phyloP scores from a whole-genome alignment of 2,329 filamentous ascomycete genomes.

The Sporothrix sp. region DNA sequence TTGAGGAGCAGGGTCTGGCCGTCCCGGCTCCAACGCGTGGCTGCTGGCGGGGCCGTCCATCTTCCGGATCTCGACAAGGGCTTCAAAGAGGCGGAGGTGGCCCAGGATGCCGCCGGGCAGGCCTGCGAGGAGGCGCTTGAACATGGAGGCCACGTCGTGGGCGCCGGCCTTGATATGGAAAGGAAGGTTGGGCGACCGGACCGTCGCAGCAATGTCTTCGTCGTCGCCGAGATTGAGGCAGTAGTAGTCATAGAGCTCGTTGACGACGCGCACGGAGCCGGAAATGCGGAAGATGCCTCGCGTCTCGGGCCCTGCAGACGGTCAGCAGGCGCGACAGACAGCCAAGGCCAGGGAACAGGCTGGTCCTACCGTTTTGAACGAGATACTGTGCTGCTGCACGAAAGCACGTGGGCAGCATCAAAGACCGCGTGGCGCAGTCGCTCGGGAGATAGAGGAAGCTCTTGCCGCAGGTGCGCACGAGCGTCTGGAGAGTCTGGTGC shows the following conservation, averaged over 20 bases:
- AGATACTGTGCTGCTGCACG: slow-evolving; percentile 57
- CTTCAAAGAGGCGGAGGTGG: slow-evolving; percentile 50
- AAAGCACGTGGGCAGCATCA: slow-evolving; percentile 55
- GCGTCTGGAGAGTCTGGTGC: slow-evolving; percentile 43
- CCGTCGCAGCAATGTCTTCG: slow-evolving; percentile 43
- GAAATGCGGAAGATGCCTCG: slow-evolving; percentile 55
- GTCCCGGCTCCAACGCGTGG: slow-evolving; percentile 31
- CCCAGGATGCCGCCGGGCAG: slow-evolving; percentile 58
- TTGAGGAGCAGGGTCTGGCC: slow-evolving; percentile 44
- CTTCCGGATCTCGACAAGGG: slow-evolving; percentile 50
- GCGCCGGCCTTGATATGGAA: slow-evolving; percentile 48
- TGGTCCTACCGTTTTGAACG: slow-evolving; percentile 43
- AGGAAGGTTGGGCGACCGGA: slow-evolving; percentile 49
- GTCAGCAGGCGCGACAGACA: neutral
- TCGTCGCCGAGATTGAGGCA: slow-evolving; percentile 39
- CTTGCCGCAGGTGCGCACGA: slow-evolving; percentile 54
- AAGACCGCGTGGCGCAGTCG: slow-evolving; percentile 46
- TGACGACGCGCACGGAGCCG: slow-evolving; percentile 47
- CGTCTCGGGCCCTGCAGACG: slow-evolving; percentile 29
- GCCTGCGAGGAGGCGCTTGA: slow-evolving; percentile 54
- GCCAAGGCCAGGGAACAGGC: slow-evolving; percentile 14
- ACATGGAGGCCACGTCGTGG: slow-evolving; percentile 57
- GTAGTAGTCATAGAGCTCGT: slow-evolving; percentile 55
- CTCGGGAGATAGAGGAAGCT: slow-evolving; percentile 50
- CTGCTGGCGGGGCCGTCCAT: neutral